phyloP scores from a whole-genome alignment of 345 rosid genomes.

The Gossypium longicalyx region DNA sequence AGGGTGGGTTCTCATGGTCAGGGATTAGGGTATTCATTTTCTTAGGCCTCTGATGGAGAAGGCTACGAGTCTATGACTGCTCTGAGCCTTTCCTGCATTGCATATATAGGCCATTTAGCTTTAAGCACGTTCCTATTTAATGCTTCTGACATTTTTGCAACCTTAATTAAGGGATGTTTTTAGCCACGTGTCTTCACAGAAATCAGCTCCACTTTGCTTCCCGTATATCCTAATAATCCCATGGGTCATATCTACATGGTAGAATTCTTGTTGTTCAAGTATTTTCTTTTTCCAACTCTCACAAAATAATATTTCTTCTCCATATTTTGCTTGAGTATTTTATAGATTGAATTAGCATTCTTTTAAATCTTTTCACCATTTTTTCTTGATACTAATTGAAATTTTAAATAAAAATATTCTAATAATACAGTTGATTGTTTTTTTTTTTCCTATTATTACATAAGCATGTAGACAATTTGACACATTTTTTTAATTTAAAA shows the following conservation, averaged over 20 bases:
- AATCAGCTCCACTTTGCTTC: not conserved
- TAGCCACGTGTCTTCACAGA: not conserved
- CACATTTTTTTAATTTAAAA: no score
- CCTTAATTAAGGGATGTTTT: slow-evolving; percentile 9
- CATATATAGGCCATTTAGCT: not conserved
- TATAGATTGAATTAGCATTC: no score
- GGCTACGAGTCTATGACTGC: slow-evolving; percentile 7
- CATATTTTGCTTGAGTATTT: no score
- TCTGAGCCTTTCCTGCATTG: not conserved
- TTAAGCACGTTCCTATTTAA: slow-evolving; percentile 13
- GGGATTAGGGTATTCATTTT: not conserved
- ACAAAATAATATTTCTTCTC: no score
- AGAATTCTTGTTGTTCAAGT: no score
- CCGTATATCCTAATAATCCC: not conserved
- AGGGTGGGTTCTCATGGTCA: not conserved
- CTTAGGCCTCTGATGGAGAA: not conserved
- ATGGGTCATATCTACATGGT: no score
- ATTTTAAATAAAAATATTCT: no score
- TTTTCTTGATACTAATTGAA: not conserved
- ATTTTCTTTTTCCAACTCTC: no score
- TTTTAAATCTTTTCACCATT: not conserved
- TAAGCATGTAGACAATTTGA: not conserved
- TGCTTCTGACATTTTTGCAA: slow-evolving; percentile 15
- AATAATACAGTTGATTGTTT: no score
- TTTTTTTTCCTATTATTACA: not conserved